These are phyloP conservation scores for Paecilomyces dactylethromorphus DNA, from an alignment of 2,329 filamentous ascomycete species.

Conservation along the genomic window DNA sequence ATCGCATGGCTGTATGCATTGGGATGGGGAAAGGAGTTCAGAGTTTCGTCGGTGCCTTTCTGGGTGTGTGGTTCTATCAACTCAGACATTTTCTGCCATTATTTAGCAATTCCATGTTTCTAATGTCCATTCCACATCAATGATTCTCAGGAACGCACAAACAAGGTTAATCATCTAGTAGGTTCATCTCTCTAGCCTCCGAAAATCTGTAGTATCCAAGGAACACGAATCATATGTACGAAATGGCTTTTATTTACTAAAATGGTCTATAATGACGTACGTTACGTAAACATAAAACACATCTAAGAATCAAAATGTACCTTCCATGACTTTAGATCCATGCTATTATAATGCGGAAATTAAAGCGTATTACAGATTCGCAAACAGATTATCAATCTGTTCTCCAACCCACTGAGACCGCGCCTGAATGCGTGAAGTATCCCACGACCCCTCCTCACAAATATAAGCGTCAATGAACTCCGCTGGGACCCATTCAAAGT, in stretches of 20 bases:
- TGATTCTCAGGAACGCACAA: too few species aligned
- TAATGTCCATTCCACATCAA: neutral
- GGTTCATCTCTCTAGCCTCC: too few species aligned
- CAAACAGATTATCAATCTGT: conserved; percentile 39
- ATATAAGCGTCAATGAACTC: conserved; percentile 48
- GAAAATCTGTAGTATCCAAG: too few species aligned
- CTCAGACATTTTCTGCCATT: neutral
- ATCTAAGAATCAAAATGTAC: too few species aligned
- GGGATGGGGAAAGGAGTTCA: conserved; percentile 6
- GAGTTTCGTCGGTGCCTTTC: neutral
- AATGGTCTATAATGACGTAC: too few species aligned
- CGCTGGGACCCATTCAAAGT: conserved; percentile 56
- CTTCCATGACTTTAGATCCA: too few species aligned
- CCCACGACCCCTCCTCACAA: conserved; percentile 47
- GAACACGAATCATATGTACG: too few species aligned
- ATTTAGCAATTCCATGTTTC: neutral
- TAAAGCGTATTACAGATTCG: conserved; percentile 25
- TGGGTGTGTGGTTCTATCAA: neutral
- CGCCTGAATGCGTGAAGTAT: conserved; percentile 30
- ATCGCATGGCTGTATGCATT: neutral
- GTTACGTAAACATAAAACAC: too few species aligned
- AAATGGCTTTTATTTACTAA: too few species aligned
- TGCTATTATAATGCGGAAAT: neutral
- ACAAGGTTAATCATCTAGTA: too few species aligned
- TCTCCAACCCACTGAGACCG: conserved; percentile 32